Percentiles rank a stretch among this genome's conserved stretches.
Evolutionary conservation across 1,139 yeast genomes (phyloP).

Genomic region (Lodderomyces beijingensis): DNA sequence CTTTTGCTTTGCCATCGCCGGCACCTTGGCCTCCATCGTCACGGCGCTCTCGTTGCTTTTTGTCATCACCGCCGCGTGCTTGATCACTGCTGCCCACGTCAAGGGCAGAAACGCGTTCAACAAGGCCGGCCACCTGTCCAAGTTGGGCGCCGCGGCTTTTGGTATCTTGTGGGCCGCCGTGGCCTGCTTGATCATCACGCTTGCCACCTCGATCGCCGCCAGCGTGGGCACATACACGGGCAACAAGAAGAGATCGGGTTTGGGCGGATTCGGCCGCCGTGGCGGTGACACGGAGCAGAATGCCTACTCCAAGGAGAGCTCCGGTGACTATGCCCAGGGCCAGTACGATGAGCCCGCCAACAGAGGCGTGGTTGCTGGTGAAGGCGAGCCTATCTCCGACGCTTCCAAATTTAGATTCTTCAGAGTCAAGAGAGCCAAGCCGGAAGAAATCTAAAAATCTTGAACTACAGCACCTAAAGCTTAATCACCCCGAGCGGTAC

Average conservation of each 20-base stretch:
- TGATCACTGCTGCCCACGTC: slow-evolving; percentile 62
- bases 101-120: slow-evolving; percentile 57
- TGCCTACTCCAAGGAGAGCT: slow-evolving; percentile 6
- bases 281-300: slow-evolving; percentile 2
- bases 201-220: slow-evolving; percentile 8
- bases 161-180: slow-evolving; percentile 54
- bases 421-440: slow-evolving; percentile 14
- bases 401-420: slow-evolving; percentile 15
- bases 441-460: slow-evolving; percentile 9
- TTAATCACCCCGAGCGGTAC: too few species aligned
- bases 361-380: slow-evolving; percentile 5
- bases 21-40: slow-evolving; percentile 23
- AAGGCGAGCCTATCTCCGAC: slow-evolving; percentile 10
- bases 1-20: slow-evolving; percentile 15
- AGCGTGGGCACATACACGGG: slow-evolving; percentile 6
- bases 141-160: slow-evolving; percentile 54
- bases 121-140: slow-evolving; percentile 41
- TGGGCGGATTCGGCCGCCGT: slow-evolving; percentile 1
- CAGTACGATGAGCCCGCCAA: slow-evolving; percentile 7
- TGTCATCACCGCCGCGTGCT: slow-evolving; percentile 52
- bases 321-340: slow-evolving; percentile 8
- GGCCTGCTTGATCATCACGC: slow-evolving; percentile 12
- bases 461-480: too few species aligned
- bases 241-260: slow-evolving; percentile 5
- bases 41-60: slow-evolving; percentile 47